Conservation (phyloP, 345 rosid species). For the Salix suchowensis region DNA sequence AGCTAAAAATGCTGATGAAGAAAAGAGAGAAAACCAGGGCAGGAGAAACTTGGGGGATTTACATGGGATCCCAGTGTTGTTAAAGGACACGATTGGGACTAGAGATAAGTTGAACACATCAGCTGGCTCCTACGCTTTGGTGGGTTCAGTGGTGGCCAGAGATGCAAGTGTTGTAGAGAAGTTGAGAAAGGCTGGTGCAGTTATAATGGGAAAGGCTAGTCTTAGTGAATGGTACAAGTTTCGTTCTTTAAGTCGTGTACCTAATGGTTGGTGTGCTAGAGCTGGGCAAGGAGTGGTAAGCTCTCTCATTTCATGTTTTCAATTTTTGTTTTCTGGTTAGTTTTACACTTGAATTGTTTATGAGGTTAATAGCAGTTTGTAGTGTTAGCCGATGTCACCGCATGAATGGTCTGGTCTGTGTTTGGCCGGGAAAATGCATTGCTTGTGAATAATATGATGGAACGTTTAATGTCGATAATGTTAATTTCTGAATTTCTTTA, state of each 20-base stretch:
- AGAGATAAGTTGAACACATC: conserved; percentile 66
- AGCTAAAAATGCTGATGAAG: conserved; percentile 58
- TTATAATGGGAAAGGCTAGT: conserved; percentile 77
- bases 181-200: conserved; percentile 54
- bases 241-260: conserved; percentile 17
- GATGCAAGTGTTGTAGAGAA: conserved; percentile 60
- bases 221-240: conserved; percentile 59
- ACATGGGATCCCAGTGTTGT: conserved; percentile 61
- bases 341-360: no score
- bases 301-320: neutral
- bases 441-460: no score
- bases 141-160: conserved; percentile 52
- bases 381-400: no score
- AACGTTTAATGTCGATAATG: no score
- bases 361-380: no score
- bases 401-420: no score
- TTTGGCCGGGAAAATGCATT: no score
- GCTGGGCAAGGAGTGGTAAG: conserved; percentile 64
- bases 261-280: conserved; percentile 54
- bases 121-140: conserved; percentile 63
- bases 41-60: conserved; percentile 20
- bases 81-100: conserved; percentile 66
- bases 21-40: conserved; percentile 26
- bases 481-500: no score
- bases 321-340: no score